A percentile compares a stretch with the other conserved stretches of the same genome.
Conservation (phyloP, 192 early-diverging fungal species). For the Coemansia sp. region DNA sequence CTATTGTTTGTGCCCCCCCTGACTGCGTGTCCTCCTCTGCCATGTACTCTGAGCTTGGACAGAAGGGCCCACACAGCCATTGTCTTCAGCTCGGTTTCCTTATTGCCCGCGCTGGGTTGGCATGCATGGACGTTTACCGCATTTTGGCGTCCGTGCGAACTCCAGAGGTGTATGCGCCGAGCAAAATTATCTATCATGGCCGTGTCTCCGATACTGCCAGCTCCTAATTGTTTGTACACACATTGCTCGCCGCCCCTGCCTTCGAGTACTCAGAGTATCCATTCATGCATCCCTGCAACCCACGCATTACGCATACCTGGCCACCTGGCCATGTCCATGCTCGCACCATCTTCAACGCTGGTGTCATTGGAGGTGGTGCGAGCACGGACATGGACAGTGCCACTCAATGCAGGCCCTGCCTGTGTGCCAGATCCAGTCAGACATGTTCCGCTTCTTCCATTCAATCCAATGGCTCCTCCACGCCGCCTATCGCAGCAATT, state of each 20-base stretch:
- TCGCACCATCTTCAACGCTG: background rate
- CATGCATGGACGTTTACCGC: background rate
- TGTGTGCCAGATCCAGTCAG: background rate
- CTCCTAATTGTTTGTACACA: background rate
- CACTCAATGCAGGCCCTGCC: background rate
- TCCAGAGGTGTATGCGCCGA: background rate
- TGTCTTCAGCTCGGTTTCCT: background rate
- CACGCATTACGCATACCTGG: background rate
- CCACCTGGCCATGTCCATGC: background rate
- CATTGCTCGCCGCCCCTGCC: conserved; percentile 2
- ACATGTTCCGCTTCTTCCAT: background rate
- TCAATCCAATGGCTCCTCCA: background rate
- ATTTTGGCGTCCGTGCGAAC: conserved; percentile 4
- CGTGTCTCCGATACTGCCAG: background rate
- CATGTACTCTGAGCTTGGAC: background rate
- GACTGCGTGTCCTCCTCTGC: background rate
- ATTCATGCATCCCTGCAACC: conserved; percentile 8
- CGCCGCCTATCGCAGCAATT: background rate
- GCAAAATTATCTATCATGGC: background rate
- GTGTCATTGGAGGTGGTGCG: background rate
- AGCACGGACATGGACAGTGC: background rate
- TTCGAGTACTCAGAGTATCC: background rate
- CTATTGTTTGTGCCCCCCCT: background rate
- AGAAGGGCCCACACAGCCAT: background rate
- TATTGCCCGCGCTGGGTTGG: background rate